phyloP scores from a whole-genome alignment of 352 stramenopile genomes.

The Saprolegnia parasitica region DNA sequence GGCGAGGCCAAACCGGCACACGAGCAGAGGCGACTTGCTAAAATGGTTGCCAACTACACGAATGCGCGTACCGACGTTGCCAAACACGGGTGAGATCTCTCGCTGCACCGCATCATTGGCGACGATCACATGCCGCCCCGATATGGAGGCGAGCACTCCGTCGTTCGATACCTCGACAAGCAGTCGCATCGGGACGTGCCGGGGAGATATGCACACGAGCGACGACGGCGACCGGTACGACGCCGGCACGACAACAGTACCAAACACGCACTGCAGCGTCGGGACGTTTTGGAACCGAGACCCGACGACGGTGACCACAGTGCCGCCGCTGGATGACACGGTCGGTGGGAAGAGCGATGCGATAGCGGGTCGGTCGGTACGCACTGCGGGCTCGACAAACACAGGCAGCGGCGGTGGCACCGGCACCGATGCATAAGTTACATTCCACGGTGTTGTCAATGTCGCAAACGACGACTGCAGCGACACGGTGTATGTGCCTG shows the following conservation, averaged over 20 bases:
- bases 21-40: constrained; percentile 39
- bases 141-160: constrained; percentile 54
- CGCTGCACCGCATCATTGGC: constrained; percentile 72
- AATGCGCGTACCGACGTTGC: constrained; percentile 78
- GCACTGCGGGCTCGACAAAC: neutral
- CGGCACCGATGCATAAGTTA: neutral
- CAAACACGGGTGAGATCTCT: constrained; percentile 59
- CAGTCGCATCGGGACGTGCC: constrained; percentile 48
- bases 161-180: constrained; percentile 79
- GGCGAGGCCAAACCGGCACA: constrained; percentile 75
- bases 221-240: constrained; percentile 45
- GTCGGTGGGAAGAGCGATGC: constrained; percentile 4
- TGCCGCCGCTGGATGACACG: constrained; percentile 42
- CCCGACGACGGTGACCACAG: constrained; percentile 66
- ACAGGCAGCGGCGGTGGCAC: neutral
- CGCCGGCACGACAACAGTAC: constrained; percentile 40
- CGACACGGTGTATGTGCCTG: constrained; percentile 1
- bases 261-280: constrained; percentile 83
- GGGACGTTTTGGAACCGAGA: constrained; percentile 67
- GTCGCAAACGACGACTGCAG: neutral
- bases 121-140: constrained; percentile 51
- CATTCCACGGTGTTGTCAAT: neutral
- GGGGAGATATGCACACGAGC: constrained; percentile 60
- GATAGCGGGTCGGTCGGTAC: constrained; percentile 8
- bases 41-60: constrained; percentile 86